Conservation (phyloP, 106 monocot genomes). For the Dendrobium catenatum region DNA sequence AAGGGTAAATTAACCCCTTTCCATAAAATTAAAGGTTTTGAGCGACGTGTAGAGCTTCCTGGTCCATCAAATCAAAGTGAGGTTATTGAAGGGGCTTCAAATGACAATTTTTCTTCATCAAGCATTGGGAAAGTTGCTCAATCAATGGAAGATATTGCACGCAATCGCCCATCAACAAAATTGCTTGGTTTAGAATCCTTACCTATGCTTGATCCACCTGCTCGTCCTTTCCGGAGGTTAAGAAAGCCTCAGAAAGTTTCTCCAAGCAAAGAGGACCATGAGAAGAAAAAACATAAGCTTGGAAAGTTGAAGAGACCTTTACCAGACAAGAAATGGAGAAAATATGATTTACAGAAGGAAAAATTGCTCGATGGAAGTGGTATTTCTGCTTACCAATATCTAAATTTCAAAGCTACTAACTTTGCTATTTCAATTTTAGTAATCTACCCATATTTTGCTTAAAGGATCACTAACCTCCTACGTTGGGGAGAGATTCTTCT, state of each 20-base stretch:
- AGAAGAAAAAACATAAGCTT: constrained; percentile 36
- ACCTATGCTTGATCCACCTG: constrained; percentile 72
- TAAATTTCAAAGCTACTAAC: not conserved
- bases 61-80: constrained; percentile 29
- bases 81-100: constrained; percentile 17
- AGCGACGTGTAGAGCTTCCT: constrained; percentile 66
- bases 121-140: constrained; percentile 69
- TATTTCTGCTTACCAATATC: constrained; percentile 11
- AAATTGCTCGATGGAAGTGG: constrained; percentile 23
- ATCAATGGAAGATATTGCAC: constrained; percentile 63
- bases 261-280: constrained; percentile 24
- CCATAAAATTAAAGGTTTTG: constrained; percentile 92
- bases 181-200: constrained; percentile 58
- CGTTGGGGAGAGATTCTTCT: not conserved
- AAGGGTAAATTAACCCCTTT: constrained; percentile 91
- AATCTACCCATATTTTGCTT: not conserved
- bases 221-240: constrained; percentile 70
- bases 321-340: constrained; percentile 80
- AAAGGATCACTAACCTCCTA: not conserved
- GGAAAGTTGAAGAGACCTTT: constrained; percentile 57
- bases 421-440: not conserved
- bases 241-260: constrained; percentile 44
- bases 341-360: constrained; percentile 11
- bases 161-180: constrained; percentile 67
- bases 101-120: constrained; percentile 45